These are phyloP conservation scores for Saposhnikovia divaricata DNA, from an alignment of 129 eudicot species.

Conservation along the genomic window DNA sequence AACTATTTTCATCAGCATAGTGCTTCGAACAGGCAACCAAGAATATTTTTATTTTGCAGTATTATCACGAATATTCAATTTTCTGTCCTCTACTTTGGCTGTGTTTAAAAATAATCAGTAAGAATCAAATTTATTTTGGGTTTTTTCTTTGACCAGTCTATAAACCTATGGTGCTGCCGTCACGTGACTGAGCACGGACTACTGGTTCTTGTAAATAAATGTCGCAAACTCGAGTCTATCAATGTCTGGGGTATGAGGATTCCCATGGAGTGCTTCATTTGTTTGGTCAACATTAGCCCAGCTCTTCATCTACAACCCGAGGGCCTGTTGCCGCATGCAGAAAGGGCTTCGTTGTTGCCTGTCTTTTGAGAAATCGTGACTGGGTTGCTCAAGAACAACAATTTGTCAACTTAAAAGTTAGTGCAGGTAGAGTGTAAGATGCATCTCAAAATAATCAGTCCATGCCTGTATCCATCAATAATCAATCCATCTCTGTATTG, in stretches of 20 bases:
- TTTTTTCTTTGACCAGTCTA: constrained; percentile 30
- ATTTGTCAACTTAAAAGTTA: constrained; percentile 14
- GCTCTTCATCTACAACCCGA: constrained; percentile 77
- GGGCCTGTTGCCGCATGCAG: constrained; percentile 37
- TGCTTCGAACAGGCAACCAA: background rate
- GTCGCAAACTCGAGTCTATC: constrained; percentile 61
- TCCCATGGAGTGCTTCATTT: constrained; percentile 56
- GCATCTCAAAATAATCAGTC: background rate
- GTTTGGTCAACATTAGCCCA: constrained; percentile 63
- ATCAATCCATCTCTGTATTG: background rate
- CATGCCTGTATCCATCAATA: background rate
- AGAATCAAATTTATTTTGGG: background rate
- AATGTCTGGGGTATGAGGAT: constrained; percentile 89
- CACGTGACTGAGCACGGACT: constrained; percentile 89
- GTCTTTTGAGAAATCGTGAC: constrained; percentile 27
- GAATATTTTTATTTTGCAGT: background rate
- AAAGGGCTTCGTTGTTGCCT: constrained; percentile 31
- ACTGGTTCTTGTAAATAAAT: constrained; percentile 59
- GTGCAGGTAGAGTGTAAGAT: background rate
- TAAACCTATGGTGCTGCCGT: constrained; percentile 83
- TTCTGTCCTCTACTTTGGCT: background rate
- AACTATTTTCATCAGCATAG: background rate
- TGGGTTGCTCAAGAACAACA: background rate
- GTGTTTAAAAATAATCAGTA: background rate
- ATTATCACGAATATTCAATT: background rate